Evolutionary conservation across 306 rosid genomes (phyloP).

Genomic region (Prunus mongolica): DNA sequence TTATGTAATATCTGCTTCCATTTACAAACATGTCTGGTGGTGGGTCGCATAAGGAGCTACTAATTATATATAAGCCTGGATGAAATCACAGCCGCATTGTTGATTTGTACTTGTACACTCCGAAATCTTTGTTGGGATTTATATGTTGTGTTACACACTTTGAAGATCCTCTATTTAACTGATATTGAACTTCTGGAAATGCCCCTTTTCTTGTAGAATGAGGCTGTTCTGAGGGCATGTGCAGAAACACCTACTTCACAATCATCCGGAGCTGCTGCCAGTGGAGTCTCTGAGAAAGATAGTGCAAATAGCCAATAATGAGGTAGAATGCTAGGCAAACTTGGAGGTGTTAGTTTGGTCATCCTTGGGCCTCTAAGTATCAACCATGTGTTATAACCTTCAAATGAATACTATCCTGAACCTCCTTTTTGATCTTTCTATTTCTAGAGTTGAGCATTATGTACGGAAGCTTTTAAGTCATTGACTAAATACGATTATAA

Average conservation of each 20-base stretch:
- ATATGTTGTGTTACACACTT: not conserved
- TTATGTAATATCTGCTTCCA: not conserved
- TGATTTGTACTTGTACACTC: not conserved
- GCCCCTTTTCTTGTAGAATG: slow-evolving; percentile 47
- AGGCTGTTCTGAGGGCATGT: slow-evolving; percentile 84
- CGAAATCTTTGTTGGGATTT: not conserved
- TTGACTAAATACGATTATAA: not conserved
- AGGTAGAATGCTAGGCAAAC: slow-evolving; percentile 25
- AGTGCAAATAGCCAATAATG: slow-evolving; percentile 16
- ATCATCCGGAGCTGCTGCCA: slow-evolving; percentile 29
- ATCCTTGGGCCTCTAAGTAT: slow-evolving; percentile 1
- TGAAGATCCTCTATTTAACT: not conserved
- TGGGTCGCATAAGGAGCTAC: not conserved
- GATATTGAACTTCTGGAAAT: slow-evolving; percentile 15
- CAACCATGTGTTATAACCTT: slow-evolving; percentile 3
- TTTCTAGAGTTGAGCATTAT: not conserved
- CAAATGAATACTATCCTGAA: not conserved
- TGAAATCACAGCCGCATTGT: not conserved
- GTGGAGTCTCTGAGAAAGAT: slow-evolving; percentile 23
- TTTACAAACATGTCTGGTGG: not conserved
- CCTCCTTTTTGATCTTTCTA: slow-evolving; percentile 17
- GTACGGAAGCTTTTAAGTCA: not conserved
- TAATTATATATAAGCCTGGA: not conserved
- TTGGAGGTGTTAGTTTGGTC: slow-evolving; percentile 9
- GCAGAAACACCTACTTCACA: slow-evolving; percentile 55